Evolutionary conservation across 129 eudicot species (phyloP).

Genomic region (Kitagawia praeruptora): DNA sequence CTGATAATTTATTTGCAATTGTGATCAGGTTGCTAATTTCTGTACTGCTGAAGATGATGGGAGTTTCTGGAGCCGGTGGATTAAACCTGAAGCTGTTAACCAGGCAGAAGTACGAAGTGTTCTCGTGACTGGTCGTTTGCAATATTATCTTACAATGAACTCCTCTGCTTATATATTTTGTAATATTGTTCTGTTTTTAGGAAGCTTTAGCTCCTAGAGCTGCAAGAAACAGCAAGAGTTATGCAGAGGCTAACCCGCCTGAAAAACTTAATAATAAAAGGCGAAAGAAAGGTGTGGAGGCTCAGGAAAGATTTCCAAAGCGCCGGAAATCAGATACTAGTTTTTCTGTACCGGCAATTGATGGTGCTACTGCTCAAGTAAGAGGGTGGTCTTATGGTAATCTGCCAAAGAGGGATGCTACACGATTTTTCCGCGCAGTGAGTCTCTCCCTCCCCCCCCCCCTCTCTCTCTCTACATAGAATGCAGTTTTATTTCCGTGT

Average conservation of each 20-base stretch:
- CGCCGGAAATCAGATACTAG: conserved; percentile 65
- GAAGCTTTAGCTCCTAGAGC: conserved; percentile 94
- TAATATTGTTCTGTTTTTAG: no score
- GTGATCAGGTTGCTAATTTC: no score
- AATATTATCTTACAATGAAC: no score
- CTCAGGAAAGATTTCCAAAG: conserved; percentile 48
- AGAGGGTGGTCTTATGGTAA: conserved; percentile 96
- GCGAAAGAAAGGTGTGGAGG: conserved; percentile 67
- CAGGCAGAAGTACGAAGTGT: no score
- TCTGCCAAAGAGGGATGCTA: conserved; percentile 89
- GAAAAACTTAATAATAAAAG: conserved; percentile 68
- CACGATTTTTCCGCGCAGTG: conserved; percentile 86
- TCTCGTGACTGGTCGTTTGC: no score
- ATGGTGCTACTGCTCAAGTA: conserved; percentile 88
- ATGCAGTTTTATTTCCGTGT: not conserved
- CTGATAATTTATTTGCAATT: no score
- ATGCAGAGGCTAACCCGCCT: conserved; percentile 57
- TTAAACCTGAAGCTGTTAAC: no score
- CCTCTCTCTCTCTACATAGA: no score
- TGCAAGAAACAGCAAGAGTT: conserved; percentile 82
- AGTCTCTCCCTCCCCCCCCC: no score
- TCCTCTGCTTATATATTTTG: no score
- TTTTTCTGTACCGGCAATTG: conserved; percentile 60
- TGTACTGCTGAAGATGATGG: no score
- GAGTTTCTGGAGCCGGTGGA: no score